Evolutionary conservation across 768 basidiomycete genomes (phyloP).

Genomic region (Hygrocybe punicea): DNA sequence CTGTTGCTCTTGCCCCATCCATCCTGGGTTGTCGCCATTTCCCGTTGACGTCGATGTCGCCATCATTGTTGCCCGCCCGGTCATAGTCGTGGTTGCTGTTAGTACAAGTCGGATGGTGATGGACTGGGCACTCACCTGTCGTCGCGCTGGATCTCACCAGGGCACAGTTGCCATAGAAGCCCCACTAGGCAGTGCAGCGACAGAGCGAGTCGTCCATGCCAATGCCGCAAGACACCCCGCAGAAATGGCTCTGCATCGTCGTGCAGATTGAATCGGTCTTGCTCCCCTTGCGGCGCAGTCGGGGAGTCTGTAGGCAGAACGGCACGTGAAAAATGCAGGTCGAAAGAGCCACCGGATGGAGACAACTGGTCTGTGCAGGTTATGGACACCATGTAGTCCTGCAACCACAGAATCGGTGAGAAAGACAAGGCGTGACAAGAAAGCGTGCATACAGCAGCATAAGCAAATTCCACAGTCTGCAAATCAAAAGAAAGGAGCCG

Average conservation of each 20-base stretch:
- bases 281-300: slow-evolving; percentile 9
- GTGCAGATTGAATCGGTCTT: slow-evolving; percentile 62
- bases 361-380: slow-evolving; percentile 75
- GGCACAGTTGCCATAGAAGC: slow-evolving; percentile 76
- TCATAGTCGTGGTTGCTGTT: too few relatives aligned
- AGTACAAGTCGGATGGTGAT: too few relatives aligned
- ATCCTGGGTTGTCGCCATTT: too few relatives aligned
- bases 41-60: too few relatives aligned
- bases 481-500: slow-evolving; percentile 86
- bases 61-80: too few relatives aligned
- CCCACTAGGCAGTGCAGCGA: slow-evolving; percentile 66
- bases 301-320: slow-evolving; percentile 21
- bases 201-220: slow-evolving; percentile 60
- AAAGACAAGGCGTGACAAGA: background rate
- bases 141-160: slow-evolving; percentile 44
- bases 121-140: slow-evolving; percentile 10
- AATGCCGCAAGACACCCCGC: slow-evolving; percentile 62
- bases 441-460: slow-evolving; percentile 49
- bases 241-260: slow-evolving; percentile 74
- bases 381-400: slow-evolving; percentile 78
- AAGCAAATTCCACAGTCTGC: slow-evolving; percentile 88
- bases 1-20: too few relatives aligned
- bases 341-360: slow-evolving; percentile 64
- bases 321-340: slow-evolving; percentile 65
- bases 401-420: background rate